Evolutionary conservation across 208 protist genomes (phyloP).

Genomic region (Phytomonas sp.): DNA sequence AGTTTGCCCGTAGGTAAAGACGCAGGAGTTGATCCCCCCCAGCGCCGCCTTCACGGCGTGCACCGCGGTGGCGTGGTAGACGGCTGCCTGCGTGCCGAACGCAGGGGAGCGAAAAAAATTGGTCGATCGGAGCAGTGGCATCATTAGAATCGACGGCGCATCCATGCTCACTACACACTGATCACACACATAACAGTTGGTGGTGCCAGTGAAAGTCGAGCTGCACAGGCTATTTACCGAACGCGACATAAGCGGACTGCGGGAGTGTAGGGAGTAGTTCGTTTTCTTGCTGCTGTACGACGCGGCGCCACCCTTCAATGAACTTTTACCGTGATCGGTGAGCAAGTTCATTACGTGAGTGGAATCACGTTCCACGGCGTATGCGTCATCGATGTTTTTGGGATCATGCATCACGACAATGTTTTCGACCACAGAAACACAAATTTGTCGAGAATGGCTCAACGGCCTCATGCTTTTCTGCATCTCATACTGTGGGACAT

Average conservation of each 20-base stretch:
- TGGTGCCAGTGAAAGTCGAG: conserved; percentile 33
- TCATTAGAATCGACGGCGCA: conserved; percentile 31
- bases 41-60: conserved; percentile 66
- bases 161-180: conserved; percentile 60
- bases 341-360: conserved; percentile 58
- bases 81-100: conserved; percentile 63
- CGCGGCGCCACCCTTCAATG: conserved; percentile 10
- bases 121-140: conserved; percentile 54
- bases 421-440: conserved; percentile 65
- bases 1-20: conserved; percentile 87
- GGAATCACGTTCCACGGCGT: conserved; percentile 43
- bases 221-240: conserved; percentile 12
- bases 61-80: conserved; percentile 55
- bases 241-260: too few relatives aligned
- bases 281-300: too few relatives aligned
- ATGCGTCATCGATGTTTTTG: conserved; percentile 33
- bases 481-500: conserved; percentile 8
- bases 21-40: conserved; percentile 81
- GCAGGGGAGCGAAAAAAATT: conserved; percentile 56
- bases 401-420: conserved; percentile 71
- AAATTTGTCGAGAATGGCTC: too few relatives aligned
- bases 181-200: conserved; percentile 68
- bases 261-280: too few relatives aligned
- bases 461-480: too few relatives aligned
- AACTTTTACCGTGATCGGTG: conserved; percentile 29